Conservation (phyloP, 257 asterid species). For the Echites panduratus region DNA sequence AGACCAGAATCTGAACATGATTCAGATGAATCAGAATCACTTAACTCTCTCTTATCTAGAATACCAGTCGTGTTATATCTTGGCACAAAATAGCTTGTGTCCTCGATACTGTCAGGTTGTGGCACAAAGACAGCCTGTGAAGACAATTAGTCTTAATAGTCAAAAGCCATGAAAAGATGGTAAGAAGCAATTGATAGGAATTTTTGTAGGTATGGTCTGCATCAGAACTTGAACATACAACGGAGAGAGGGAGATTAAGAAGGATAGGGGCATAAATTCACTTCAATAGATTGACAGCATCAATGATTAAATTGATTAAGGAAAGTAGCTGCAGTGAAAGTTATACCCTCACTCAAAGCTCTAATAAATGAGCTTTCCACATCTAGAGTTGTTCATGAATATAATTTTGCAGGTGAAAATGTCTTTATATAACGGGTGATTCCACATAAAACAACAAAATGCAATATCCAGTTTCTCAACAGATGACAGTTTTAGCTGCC, state of each 20-base stretch:
- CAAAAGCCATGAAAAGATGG: background rate
- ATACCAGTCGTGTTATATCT: conserved; percentile 54
- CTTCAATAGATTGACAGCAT: background rate
- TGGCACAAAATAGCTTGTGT: conserved; percentile 85
- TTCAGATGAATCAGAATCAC: conserved; percentile 57
- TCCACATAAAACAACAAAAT: background rate
- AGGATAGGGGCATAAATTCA: background rate
- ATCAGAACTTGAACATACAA: background rate
- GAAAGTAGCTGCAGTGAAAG: background rate
- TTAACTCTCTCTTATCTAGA: conserved; percentile 43
- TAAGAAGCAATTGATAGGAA: background rate
- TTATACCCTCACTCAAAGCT: background rate
- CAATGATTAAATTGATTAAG: background rate
- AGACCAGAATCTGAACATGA: conserved; percentile 39
- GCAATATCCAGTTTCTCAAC: background rate
- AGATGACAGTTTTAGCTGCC: background rate
- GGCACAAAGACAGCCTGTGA: conserved; percentile 90
- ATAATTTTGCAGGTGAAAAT: background rate
- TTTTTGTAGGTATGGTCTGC: background rate
- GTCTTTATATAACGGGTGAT: background rate
- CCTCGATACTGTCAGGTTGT: conserved; percentile 74
- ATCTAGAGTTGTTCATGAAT: background rate
- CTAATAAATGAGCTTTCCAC: background rate
- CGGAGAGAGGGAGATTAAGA: background rate
- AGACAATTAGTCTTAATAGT: conserved; percentile 15